Evolutionary conservation across 139 green algal genomes (phyloP).

Genomic region (Chlorella sp.): DNA sequence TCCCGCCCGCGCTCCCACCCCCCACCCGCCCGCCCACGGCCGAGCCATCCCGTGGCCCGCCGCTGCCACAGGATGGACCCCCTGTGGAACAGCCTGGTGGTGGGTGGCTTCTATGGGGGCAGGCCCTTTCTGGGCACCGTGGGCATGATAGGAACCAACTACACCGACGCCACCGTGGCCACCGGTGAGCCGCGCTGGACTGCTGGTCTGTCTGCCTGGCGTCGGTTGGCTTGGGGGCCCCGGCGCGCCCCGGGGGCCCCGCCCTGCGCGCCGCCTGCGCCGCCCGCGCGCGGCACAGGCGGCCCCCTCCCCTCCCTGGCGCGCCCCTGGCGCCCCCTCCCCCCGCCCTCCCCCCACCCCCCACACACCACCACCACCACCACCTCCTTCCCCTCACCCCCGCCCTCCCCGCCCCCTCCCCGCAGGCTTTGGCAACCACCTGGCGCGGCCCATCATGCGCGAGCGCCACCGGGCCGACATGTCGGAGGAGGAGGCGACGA

Average conservation of each 20-base stretch:
- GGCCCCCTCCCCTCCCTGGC: too few species aligned
- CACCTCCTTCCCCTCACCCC: too few species aligned
- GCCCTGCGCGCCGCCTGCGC: too few species aligned
- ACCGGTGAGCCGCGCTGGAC: conserved; percentile 30
- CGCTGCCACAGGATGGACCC: conserved; percentile 80
- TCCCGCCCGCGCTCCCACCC: neutral
- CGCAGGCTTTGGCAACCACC: conserved; percentile 91
- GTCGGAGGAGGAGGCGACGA: conserved; percentile 82
- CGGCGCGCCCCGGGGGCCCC: too few species aligned
- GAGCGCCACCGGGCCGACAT: conserved; percentile 89
- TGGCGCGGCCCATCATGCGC: conserved; percentile 92
- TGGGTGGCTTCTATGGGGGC: conserved; percentile 78
- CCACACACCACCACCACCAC: too few species aligned
- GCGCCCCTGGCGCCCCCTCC: too few species aligned
- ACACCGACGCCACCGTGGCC: conserved; percentile 63
- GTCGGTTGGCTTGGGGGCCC: too few species aligned
- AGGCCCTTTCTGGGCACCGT: conserved; percentile 83
- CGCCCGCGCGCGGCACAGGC: too few species aligned
- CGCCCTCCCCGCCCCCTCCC: neutral
- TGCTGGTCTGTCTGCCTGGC: neutral
- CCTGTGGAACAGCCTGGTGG: conserved; percentile 96
- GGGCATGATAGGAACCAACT: conserved; percentile 93
- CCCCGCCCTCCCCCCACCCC: too few species aligned
- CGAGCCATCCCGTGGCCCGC: neutral
- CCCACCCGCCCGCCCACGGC: neutral